These are phyloP conservation scores for Saitozyma sp. DNA, from an alignment of 768 basidiomycete species.

Conservation along the genomic window DNA sequence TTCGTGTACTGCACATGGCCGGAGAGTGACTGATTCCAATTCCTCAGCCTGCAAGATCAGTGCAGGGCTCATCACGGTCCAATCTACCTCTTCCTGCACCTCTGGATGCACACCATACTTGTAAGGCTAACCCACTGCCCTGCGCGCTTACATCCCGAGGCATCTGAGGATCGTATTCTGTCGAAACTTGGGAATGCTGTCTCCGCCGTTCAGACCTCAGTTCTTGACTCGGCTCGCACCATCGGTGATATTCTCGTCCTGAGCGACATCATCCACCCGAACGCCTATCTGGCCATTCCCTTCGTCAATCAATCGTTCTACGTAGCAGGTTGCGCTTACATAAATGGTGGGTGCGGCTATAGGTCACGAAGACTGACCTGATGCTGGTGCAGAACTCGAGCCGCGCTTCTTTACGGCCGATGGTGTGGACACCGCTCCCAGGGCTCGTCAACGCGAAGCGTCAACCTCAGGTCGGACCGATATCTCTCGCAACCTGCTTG, in stretches of 20 bases:
- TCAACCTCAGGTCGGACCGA: background rate
- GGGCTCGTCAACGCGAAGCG: too few species aligned
- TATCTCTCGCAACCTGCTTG: too few species aligned
- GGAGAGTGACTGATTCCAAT: background rate
- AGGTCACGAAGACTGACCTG: too few species aligned
- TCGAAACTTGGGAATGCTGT: too few species aligned
- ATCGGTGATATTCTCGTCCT: conserved; percentile 38
- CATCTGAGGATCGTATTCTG: too few species aligned
- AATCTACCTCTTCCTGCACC: conserved; percentile 31
- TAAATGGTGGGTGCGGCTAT: conserved; percentile 23
- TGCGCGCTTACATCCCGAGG: too few species aligned
- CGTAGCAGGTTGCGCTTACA: conserved; percentile 32
- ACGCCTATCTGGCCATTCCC: conserved; percentile 23
- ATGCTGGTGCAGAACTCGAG: conserved; percentile 7
- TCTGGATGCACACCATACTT: conserved; percentile 40
- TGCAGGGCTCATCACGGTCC: conserved; percentile 19
- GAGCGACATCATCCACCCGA: conserved; percentile 32
- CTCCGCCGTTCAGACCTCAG: too few species aligned
- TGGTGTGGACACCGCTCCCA: too few species aligned
- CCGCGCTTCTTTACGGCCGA: background rate
- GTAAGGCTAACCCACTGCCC: conserved; percentile 10
- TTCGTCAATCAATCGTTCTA: conserved; percentile 40
- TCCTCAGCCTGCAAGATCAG: conserved; percentile 29
- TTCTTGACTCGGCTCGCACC: conserved; percentile 20
- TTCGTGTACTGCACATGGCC: background rate